phyloP scores from a whole-genome alignment of 2,329 filamentous ascomycete species.

The Aspergillus ochraceoroseus region DNA sequence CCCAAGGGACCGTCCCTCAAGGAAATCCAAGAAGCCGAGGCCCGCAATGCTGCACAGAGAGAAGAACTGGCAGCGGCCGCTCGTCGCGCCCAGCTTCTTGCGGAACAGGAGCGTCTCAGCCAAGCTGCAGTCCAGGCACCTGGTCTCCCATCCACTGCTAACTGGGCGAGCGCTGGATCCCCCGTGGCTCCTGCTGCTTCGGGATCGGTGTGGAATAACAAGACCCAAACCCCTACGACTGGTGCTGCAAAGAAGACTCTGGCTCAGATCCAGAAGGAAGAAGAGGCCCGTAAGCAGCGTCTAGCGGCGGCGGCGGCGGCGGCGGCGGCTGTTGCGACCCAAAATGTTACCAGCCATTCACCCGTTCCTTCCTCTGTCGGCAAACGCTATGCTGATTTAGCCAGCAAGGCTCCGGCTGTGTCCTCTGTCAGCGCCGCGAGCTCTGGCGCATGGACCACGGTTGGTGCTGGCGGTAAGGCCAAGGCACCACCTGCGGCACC shows the following conservation, averaged over 20 bases:
- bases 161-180: conserved; percentile 73
- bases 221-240: conserved; percentile 36
- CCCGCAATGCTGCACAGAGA: conserved; percentile 81
- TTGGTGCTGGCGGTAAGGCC: conserved; percentile 87
- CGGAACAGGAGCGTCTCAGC: conserved; percentile 71
- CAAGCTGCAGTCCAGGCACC: conserved; percentile 64
- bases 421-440: conserved; percentile 41
- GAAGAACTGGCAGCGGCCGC: conserved; percentile 75
- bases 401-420: conserved; percentile 63
- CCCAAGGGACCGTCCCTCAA: conserved; percentile 86
- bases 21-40: conserved; percentile 94
- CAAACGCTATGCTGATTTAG: conserved; percentile 93
- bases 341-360: conserved; percentile 45
- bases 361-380: conserved; percentile 47
- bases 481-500: conserved; percentile 60
- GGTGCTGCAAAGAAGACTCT: conserved; percentile 73
- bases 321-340: conserved; percentile 41
- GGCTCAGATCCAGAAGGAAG: conserved; percentile 93
- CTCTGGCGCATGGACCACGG: conserved; percentile 77
- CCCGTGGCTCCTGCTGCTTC: conserved; percentile 58
- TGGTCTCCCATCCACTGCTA: conserved; percentile 80
- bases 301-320: conserved; percentile 49
- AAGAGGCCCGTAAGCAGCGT: conserved; percentile 82
- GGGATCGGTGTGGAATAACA: conserved; percentile 51
- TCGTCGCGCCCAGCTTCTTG: conserved; percentile 61